phyloP scores from a whole-genome alignment of 2,329 filamentous ascomycete species.

The Gremmenia infestans region DNA sequence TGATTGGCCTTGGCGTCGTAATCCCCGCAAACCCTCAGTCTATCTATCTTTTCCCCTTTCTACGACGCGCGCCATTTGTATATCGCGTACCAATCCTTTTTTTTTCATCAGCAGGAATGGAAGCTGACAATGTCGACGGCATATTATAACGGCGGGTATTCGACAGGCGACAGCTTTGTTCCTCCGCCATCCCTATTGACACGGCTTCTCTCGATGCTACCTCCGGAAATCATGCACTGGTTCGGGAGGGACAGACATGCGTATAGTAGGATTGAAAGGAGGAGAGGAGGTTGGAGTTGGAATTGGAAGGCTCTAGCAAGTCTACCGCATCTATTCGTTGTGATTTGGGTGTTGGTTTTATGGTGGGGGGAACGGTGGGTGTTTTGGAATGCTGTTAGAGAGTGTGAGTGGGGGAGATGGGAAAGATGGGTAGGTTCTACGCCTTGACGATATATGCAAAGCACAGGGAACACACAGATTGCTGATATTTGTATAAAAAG shows the following conservation, averaged over 20 bases:
- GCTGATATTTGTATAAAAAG: slow-evolving; percentile 41
- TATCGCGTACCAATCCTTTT: no score
- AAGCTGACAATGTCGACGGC: slow-evolving; percentile 18
- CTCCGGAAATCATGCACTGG: slow-evolving; percentile 22
- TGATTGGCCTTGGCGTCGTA: background rate
- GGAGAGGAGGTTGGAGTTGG: slow-evolving; percentile 36
- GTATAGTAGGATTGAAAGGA: slow-evolving; percentile 8
- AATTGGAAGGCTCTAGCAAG: slow-evolving; percentile 48
- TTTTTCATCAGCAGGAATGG: slow-evolving; percentile 10
- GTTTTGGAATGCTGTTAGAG: slow-evolving; percentile 64
- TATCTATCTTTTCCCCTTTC: background rate
- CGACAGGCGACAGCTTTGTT: slow-evolving; percentile 24
- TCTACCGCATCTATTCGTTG: slow-evolving; percentile 62
- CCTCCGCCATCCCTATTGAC: slow-evolving; percentile 24
- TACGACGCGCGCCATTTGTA: background rate
- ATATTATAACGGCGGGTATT: slow-evolving; percentile 21
- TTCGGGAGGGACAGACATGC: slow-evolving; percentile 17
- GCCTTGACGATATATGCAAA: slow-evolving; percentile 2
- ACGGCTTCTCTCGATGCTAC: slow-evolving; percentile 22
- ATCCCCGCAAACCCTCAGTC: background rate
- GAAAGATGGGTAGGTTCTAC: slow-evolving; percentile 73
- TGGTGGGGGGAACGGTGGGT: slow-evolving; percentile 81
- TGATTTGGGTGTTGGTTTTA: slow-evolving; percentile 70
- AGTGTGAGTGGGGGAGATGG: slow-evolving; percentile 82
- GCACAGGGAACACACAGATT: background rate